Base-by-base conservation (phyloP, 2,329 filamentous ascomycete species). In the Penicillium sp. region DNA sequence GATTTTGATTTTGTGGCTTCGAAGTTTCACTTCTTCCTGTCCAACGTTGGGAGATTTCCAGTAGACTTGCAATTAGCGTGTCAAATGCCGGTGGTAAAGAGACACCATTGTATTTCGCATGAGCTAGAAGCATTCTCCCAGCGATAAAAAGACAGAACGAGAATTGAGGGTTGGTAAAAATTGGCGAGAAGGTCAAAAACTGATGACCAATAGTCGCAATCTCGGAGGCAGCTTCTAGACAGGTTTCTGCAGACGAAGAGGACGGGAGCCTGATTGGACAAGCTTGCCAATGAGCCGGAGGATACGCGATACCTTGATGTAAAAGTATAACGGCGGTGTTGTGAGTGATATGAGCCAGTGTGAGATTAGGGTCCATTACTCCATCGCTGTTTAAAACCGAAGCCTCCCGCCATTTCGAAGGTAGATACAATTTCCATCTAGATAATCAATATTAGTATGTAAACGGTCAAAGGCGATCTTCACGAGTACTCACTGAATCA, bases 301-400 rank as follows among this genome's bases (percentile, higher is more conserved):
- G 75, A 47, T 75, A 75, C 68, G 81, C 82, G 44, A 84, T 82
- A 7, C 74, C 72, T 57, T 84, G 82, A 57, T 84, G 82, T 0
- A 84, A 68, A 0, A 84, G 69, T 10, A 84, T 82, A 62, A 83
- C 81, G 0, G 81, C 81, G 0, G 81, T 80, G 59, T 84, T 84
- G 51, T 84, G 82, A 0, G 81, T 84, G 4, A 82, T 75, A 42
- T 84, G 81, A 0, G 82, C 82, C 0, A 84, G 67, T 0, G 82
- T 83, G 17, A 84, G 70, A 51, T 84, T 84, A 0, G 82, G 82
- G 50, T 84, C 82, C 74, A 82, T 83, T 30, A 69, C 61, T 1
- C 68, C 65, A 28, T 70, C 64, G 4, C 26, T 47, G 49, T 82
- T 80, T 1, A 80, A 66, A 0, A 75, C 73, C 12, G 62, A 75